phyloP scores from a whole-genome alignment of 2,329 filamentous ascomycete species.

The Ceratocystis variospora region DNA sequence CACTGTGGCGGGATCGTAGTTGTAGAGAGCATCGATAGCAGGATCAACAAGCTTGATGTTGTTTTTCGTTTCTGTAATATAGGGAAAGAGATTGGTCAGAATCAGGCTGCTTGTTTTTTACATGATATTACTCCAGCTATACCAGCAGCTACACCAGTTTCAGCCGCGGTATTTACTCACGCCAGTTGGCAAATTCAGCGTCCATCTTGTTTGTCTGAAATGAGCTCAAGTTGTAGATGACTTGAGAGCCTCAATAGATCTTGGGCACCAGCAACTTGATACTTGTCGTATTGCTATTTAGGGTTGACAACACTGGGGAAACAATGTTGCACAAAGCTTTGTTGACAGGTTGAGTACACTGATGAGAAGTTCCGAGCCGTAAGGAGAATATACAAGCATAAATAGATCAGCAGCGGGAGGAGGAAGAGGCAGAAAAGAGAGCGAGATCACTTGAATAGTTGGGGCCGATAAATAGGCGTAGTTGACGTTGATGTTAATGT shows the following conservation, averaged over 20 bases:
- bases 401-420: too few relatives aligned
- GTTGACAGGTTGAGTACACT: too few relatives aligned
- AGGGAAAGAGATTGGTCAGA: neutral
- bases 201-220: neutral
- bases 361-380: too few relatives aligned
- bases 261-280: too few relatives aligned
- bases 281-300: too few relatives aligned
- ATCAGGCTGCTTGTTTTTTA: neutral
- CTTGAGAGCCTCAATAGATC: neutral
- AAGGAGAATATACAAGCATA: too few relatives aligned
- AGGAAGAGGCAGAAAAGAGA: too few relatives aligned
- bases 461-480: too few relatives aligned
- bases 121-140: neutral
- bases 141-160: neutral
- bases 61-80: conserved; percentile 65
- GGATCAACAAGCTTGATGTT: conserved; percentile 71
- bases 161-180: neutral
- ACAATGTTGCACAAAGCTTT: too few relatives aligned
- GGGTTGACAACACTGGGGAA: too few relatives aligned
- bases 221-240: neutral
- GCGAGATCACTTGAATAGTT: too few relatives aligned
- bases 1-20: conserved; percentile 46
- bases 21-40: conserved; percentile 80
- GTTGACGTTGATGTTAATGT: too few relatives aligned
- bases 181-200: neutral